Conservation (phyloP, 441 rosid species). For the Euphorbia schlechtendalii region DNA sequence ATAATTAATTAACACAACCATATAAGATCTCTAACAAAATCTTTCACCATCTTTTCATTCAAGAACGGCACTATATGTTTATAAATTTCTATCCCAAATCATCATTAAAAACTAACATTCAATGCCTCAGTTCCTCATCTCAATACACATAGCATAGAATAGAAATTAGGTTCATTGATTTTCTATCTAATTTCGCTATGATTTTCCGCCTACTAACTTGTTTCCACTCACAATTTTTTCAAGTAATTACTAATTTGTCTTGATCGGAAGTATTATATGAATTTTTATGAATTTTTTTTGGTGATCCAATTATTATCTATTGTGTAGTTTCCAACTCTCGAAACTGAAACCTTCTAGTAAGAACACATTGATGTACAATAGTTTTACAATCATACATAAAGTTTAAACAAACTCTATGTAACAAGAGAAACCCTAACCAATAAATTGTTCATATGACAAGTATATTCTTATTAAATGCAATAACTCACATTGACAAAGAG, state of each 20-base stretch:
- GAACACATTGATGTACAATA: too few species aligned
- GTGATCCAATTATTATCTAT: too few species aligned
- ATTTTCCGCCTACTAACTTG: too few species aligned
- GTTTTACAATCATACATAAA: too few species aligned
- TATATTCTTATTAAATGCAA: background rate
- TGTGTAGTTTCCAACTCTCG: too few species aligned
- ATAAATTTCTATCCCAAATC: slow-evolving; percentile 12
- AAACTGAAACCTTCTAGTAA: too few species aligned
- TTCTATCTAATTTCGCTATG: too few species aligned
- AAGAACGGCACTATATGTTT: background rate
- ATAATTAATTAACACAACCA: background rate
- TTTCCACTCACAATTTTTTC: too few species aligned
- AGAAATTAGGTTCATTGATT: background rate
- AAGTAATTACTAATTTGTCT: too few species aligned
- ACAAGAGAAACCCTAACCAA: slow-evolving; percentile 33
- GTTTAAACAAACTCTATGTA: background rate
- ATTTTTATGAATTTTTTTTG: too few species aligned
- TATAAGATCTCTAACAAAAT: slow-evolving; percentile 12
- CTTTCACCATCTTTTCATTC: slow-evolving; percentile 14
- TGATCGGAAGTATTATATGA: too few species aligned
- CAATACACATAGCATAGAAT: slow-evolving; percentile 8
- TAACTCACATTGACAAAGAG: too few species aligned
- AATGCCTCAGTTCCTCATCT: slow-evolving; percentile 7
- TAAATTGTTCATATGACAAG: slow-evolving; percentile 13
- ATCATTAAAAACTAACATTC: slow-evolving; percentile 14